Evolutionary conservation across 441 rosid species (phyloP).

Genomic region (Aleurites moluccanus): DNA sequence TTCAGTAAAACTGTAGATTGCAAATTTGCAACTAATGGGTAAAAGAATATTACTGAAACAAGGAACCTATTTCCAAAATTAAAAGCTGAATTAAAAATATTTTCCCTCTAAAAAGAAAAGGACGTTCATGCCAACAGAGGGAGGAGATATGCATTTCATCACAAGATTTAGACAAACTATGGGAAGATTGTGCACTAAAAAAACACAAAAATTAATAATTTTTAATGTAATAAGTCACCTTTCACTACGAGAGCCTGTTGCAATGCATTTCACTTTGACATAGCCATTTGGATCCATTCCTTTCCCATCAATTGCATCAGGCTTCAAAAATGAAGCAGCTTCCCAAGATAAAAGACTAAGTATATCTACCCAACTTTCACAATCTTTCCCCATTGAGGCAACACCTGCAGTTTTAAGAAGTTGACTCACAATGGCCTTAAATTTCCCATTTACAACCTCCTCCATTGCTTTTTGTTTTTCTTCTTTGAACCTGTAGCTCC

Average conservation of each 20-base stretch:
- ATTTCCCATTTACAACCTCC: conserved; percentile 63
- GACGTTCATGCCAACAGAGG: neutral
- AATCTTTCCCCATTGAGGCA: conserved; percentile 36
- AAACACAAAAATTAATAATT: conserved; percentile 3
- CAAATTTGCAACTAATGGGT: conserved; percentile 4
- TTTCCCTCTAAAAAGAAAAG: neutral
- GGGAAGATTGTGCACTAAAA: neutral
- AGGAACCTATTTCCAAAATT: neutral
- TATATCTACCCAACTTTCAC: conserved; percentile 69
- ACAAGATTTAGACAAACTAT: neutral
- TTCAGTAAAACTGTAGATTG: neutral
- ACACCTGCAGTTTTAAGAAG: conserved; percentile 57
- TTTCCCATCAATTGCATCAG: conserved; percentile 60
- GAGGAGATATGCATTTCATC: neutral
- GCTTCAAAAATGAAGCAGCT: conserved; percentile 81
- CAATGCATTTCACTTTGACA: conserved; percentile 95
- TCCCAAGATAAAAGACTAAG: conserved; percentile 80
- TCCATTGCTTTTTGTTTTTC: conserved; percentile 62
- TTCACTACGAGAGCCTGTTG: conserved; percentile 65
- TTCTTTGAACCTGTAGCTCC: conserved; percentile 49
- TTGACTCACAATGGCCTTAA: conserved; percentile 60
- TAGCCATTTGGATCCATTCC: conserved; percentile 54
- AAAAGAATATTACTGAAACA: neutral
- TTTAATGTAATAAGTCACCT: conserved; percentile 46
- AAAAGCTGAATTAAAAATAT: neutral